Evolutionary conservation across 1,284 basidiomycete species (phyloP), one percentile per base, ranked within the genome.

Genomic region (Cutaneotrichosporon cutaneum): DNA sequence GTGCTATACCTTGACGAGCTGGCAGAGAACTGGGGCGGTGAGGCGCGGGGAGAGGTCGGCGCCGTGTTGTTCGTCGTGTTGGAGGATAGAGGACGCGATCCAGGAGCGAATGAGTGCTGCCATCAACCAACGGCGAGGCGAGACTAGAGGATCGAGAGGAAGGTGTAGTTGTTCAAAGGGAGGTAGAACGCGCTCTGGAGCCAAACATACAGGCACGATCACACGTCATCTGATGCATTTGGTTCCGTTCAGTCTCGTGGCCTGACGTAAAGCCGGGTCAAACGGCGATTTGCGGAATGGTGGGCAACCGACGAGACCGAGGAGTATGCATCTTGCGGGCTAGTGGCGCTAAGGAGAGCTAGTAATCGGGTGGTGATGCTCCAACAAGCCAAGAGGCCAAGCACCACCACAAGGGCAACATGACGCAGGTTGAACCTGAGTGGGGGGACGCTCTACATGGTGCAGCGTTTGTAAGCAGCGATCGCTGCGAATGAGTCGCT

Each of bases 1-100:
- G 3, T 26, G 13, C 21, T 52, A 59, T 64, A 73, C 74, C 52
- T 69, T 50, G 44, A 68, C 58, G 6, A 76, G 32, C 59, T 76
- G 74, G 27, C 61, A 66, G 32, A 61, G 63, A 11, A 55, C 45
- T 1, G 61, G 39, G 21, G 66, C 61, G 13, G 44, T 56, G 45
- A 58, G 57, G 3, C 51, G 33, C 11, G 54, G 42, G 1, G 59
- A 50, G 16, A 70, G 56, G 58, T 73, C 67, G 6, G 70, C 66
- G n/a, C 74, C 72, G 59, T 75, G 51, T 18, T 59, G 22, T 45
- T 57, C 59, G 55, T 76, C 70, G 56, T 75, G 72, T 9, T 59
- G 21, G 11, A 70, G 26, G 26, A 76, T 47, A 16, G 62, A 51
- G 16, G 59, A 51, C 1, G 65, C 62, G 10, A 76, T 64, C 74